Evolutionary conservation across 805 yeast species (phyloP).

Genomic region (Barnettozyma siamensis): DNA sequence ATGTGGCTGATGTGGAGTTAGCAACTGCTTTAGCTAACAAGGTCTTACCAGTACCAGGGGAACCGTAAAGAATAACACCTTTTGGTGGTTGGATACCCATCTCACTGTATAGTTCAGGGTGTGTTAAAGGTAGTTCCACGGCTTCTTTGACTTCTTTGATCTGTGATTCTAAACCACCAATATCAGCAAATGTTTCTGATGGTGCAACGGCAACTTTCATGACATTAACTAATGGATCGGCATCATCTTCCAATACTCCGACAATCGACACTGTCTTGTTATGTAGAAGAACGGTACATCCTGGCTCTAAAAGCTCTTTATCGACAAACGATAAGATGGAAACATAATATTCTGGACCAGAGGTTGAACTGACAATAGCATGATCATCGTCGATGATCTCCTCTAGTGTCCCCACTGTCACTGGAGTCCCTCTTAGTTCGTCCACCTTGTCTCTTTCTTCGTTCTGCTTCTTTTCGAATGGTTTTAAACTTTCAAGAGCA

Average conservation of each 20-base stretch:
- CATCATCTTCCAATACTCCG: conserved; percentile 97
- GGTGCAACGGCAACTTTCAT: conserved; percentile 99
- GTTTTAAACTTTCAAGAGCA: conserved; percentile 90
- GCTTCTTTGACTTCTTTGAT: conserved; percentile 98
- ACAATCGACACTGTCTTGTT: conserved; percentile 94
- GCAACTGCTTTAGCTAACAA: conserved; percentile 96
- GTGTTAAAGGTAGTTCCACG: conserved; percentile 91
- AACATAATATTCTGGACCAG: conserved; percentile 97
- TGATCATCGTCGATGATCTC: conserved; percentile 98
- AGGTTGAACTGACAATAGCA: conserved; percentile 92
- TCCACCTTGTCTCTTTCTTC: conserved; percentile 95
- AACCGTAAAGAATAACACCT: conserved; percentile 95
- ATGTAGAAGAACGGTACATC: conserved; percentile 91
- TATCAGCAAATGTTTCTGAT: conserved; percentile 92
- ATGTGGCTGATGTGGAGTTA: conserved; percentile 94
- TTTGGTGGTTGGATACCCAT: conserved; percentile 99
- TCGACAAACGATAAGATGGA: conserved; percentile 95
- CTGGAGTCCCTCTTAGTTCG: conserved; percentile 92
- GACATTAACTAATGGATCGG: conserved; percentile 96
- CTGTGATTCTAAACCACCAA: conserved; percentile 93
- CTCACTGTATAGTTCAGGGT: conserved; percentile 95
- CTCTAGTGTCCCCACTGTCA: conserved; percentile 93
- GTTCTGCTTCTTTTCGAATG: conserved; percentile 93
- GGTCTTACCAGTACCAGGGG: conserved; percentile 98
- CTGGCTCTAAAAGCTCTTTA: conserved; percentile 92